Conservation (phyloP, 192 early-diverging fungal species). For the Paraglomus occultum region DNA sequence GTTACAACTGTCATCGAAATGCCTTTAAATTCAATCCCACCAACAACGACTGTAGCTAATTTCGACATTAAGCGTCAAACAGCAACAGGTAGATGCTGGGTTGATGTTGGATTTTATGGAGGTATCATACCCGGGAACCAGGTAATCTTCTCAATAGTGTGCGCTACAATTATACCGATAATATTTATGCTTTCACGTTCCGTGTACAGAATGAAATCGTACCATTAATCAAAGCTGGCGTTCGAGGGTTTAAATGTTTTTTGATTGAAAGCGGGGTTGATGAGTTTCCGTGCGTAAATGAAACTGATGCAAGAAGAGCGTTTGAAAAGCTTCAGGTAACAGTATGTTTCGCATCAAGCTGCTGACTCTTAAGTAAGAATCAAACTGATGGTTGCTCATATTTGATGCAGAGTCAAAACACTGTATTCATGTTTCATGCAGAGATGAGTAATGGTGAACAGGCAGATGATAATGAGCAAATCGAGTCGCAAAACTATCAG, state of each 20-base stretch:
- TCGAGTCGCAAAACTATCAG: slow-evolving; percentile 52
- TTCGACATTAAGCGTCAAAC: slow-evolving; percentile 63
- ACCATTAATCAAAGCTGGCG: slow-evolving; percentile 63
- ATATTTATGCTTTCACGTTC: neutral
- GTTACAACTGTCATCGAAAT: slow-evolving; percentile 81
- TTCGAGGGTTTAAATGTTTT: slow-evolving; percentile 83
- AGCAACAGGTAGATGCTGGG: slow-evolving; percentile 67
- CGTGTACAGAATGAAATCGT: slow-evolving; percentile 46
- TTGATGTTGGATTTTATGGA: slow-evolving; percentile 79
- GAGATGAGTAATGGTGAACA: slow-evolving; percentile 57
- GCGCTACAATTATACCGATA: neutral
- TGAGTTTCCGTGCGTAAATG: slow-evolving; percentile 80
- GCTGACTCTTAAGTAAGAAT: neutral
- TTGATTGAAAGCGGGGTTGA: slow-evolving; percentile 81
- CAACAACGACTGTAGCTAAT: slow-evolving; percentile 70
- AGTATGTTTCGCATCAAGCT: neutral
- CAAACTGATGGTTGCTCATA: neutral
- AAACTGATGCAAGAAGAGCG: slow-evolving; percentile 61
- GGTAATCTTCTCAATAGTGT: neutral
- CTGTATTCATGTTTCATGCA: slow-evolving; percentile 77
- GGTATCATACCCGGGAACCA: slow-evolving; percentile 76
- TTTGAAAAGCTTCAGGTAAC: slow-evolving; percentile 61
- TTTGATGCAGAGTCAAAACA: slow-evolving; percentile 32
- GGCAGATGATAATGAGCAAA: slow-evolving; percentile 42
- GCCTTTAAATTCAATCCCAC: slow-evolving; percentile 87